Evolutionary conservation across 495 filamentous ascomycete species (phyloP), one percentile per base, ranked within the genome.

Genomic region (Oidiodendron maius): DNA sequence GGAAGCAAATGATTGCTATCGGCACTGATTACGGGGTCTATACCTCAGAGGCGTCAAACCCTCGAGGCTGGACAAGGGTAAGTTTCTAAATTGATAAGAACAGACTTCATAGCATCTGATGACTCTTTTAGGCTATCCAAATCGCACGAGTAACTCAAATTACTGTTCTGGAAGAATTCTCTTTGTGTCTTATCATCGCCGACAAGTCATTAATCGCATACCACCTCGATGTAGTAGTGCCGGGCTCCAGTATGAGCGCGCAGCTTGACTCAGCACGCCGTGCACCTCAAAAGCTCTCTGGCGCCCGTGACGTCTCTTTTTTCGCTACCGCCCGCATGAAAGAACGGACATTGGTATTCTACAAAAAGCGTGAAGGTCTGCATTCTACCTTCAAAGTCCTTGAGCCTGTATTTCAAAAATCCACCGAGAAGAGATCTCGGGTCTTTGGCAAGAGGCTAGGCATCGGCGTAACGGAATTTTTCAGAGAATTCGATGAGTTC

Each of bases 401-500:
- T 17, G 93, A 99, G 60, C 93, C 93, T 3, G 84, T 99, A 34
- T 86, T 90, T 59, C 89, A 96, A 49, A 95, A 95, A 59, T 75
- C 85, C 3, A 79, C 82, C 0, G 83, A 88, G 62, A 84, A 85
- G 69, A 85, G 82, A 50, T 75, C 75, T 18, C 79, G 87, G 8
- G 71, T 95, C 32, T 85, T 83, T 56, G 75, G 78, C 23, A 69
- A 72, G 66, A 65, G 46, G 20, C 40, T 41, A 58, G 71, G 65
- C 3, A 20, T 9, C 11, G 88, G 89, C 11, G 81, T 77, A 48
- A 96, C 93, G 3, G 93, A 97, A 58, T 93, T 91, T 62, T 97
- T 96, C 81, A 83, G 94, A 51, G 93, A 97, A 58, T 99, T 87
- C 59, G 93, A 96, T 67, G 91, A 96, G 46, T 99, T 99, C 67